phyloP scores from a whole-genome alignment of 2,329 filamentous ascomycete genomes.

The Zymoseptoria brevis region DNA sequence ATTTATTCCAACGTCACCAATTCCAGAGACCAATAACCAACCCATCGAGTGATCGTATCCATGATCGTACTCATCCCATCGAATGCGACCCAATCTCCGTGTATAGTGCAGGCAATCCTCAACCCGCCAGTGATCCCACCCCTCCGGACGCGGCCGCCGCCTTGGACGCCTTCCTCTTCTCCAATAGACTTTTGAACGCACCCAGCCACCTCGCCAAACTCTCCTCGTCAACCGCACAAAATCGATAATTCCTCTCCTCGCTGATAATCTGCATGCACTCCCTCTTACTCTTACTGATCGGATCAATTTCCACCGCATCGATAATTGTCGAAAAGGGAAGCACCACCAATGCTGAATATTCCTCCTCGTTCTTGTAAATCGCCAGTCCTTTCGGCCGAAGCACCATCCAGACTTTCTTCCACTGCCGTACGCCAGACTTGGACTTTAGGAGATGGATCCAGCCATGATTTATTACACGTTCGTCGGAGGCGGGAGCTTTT shows the following conservation, averaged over 20 bases:
- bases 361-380: conserved; percentile 84
- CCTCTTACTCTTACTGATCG: conserved; percentile 72
- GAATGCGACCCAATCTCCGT: too few species aligned
- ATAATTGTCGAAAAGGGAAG: conserved; percentile 71
- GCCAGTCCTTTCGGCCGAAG: conserved; percentile 76
- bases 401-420: conserved; percentile 93
- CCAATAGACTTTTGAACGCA: conserved; percentile 78
- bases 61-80: not conserved
- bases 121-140: not conserved
- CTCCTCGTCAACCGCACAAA: conserved; percentile 66
- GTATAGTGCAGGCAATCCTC: not conserved
- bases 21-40: not conserved
- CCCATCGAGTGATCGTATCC: not conserved
- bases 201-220: conserved; percentile 75
- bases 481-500: conserved; percentile 43
- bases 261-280: conserved; percentile 89
- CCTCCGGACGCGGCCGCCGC: too few species aligned
- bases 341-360: conserved; percentile 81
- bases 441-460: conserved; percentile 79
- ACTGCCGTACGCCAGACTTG: conserved; percentile 76
- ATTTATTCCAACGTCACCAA: not conserved
- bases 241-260: conserved; percentile 62
- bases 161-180: conserved; percentile 27
- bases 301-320: conserved; percentile 86
- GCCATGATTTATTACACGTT: conserved; percentile 89